Percentiles rank a stretch among this genome's conserved stretches.
phyloP scores from a whole-genome alignment of 148 eudicot genomes.

The Amaranthus hypochondriacus region DNA sequence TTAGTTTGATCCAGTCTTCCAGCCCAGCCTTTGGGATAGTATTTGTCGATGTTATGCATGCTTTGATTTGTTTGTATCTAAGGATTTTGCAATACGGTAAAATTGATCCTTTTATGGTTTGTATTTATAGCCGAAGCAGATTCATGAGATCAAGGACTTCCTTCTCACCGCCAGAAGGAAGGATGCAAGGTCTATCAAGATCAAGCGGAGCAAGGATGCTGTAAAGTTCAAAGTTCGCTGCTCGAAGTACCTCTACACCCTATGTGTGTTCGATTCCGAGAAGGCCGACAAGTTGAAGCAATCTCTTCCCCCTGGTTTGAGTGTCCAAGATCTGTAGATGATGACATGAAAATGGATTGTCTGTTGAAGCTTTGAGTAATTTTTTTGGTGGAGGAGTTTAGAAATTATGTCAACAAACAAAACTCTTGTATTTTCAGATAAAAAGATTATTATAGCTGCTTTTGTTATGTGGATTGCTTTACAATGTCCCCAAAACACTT shows the following conservation, averaged over 20 bases:
- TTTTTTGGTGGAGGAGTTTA: slow-evolving; percentile 9
- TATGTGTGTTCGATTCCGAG: slow-evolving; percentile 47
- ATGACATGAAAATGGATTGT: background rate
- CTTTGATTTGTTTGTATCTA: background rate
- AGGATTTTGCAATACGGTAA: background rate
- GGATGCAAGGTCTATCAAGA: slow-evolving; percentile 53
- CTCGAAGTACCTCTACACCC: slow-evolving; percentile 61
- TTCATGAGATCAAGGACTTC: slow-evolving; percentile 61
- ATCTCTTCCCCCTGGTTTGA: slow-evolving; percentile 62
- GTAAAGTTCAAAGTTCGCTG: slow-evolving; percentile 64
- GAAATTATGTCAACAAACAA: background rate
- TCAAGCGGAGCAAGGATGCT: slow-evolving; percentile 49
- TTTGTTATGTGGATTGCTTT: background rate
- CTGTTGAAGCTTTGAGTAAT: background rate
- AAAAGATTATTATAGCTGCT: background rate
- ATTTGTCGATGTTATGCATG: background rate
- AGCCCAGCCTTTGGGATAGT: too few relatives aligned
- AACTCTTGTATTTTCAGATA: slow-evolving; percentile 1
- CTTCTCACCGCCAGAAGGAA: slow-evolving; percentile 61
- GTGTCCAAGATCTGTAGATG: slow-evolving; percentile 41
- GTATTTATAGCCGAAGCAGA: slow-evolving; percentile 45
- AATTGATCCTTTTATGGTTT: background rate
- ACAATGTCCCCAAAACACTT: background rate
- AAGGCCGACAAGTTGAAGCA: slow-evolving; percentile 62
- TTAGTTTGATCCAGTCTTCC: too few relatives aligned